A percentile compares a stretch with the other conserved stretches of the same genome.
Conservation (phyloP, 2,329 filamentous ascomycete genomes). For the Aspergillaceae sp. region DNA sequence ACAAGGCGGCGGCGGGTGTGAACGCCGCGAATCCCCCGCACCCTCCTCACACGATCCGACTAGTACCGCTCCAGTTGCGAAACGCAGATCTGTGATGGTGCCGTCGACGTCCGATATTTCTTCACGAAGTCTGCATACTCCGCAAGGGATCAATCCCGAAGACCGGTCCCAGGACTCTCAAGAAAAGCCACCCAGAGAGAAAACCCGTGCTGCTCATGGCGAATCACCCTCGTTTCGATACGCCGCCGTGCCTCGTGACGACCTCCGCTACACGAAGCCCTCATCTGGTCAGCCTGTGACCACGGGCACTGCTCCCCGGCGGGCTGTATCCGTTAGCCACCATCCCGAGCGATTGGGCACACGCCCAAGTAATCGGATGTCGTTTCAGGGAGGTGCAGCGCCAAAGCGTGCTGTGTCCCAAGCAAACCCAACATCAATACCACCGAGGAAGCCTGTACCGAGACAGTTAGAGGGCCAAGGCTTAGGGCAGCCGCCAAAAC, state of each 20-base stretch:
- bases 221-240: constrained; percentile 14
- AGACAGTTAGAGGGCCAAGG: neutral
- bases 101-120: no score
- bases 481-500: neutral
- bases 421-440: neutral
- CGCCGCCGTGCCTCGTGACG: constrained; percentile 7
- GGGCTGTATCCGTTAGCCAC: constrained; percentile 19
- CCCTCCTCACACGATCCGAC: neutral
- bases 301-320: constrained; percentile 15
- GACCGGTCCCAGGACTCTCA: neutral
- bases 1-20: constrained; percentile 7
- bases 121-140: no score
- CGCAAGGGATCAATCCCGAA: neutral
- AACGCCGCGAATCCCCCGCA: constrained; percentile 3
- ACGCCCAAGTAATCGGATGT: constrained; percentile 4
- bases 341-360: constrained; percentile 4
- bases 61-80: constrained; percentile 4
- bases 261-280: constrained; percentile 14
- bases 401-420: neutral
- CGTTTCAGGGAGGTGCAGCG: neutral
- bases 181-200: neutral
- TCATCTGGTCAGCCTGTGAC: constrained; percentile 7
- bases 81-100: constrained; percentile 1
- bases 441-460: neutral
- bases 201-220: constrained; percentile 6